Evolutionary conservation across 2,329 filamentous ascomycete species (phyloP), one percentile per base, ranked within the genome.

Genomic region (Trichoderma aggressivum): DNA sequence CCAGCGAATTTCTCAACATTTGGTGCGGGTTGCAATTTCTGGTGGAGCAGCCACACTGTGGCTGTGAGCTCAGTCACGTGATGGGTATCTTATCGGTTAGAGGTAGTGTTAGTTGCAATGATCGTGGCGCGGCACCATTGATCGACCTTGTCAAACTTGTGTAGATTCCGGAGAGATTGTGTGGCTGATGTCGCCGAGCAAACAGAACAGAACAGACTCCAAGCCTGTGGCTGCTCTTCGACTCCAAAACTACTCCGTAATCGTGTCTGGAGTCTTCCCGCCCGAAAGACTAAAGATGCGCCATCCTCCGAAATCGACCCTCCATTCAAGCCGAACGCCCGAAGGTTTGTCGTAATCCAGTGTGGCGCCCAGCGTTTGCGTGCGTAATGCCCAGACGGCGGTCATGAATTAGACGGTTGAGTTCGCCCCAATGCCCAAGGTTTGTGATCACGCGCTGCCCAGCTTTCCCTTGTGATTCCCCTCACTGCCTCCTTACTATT

Each of bases 1-100:
- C 50, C 72, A 67, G 74, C 76, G 79, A 82, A 81, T 81, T 82
- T 81, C 76, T 78, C 76, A 78, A 78, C 79, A 81, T 82, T 82
- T 82, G 79, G 80, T 82, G 81, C 78, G 81, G 77, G 76, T 76
- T 69, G 36, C 72, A 73, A 74, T 76, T 76, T 76, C 74, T 66
- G 75, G 77, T 80, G 81, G 80, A 80, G 80, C 72, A 77, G 78
- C 77, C 79, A 80, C 79, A 74, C 18, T 36, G 62, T 28, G 30
- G 73, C 56, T 72, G 70, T 67, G 72, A 73, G 70, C 67, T 28
- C 16, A 21, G 6, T 18, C 79, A 80, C 79, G 78, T 80, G 79
- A 74, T 32, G 0, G 1, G 0, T 12, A 43, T 36, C 36, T 71
- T 55, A 32, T 53, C 56, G 65, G 32, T 30, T 50, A n/a, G 5